phyloP scores from a whole-genome alignment of 176 grass and related monocot species.

The Elaeis guineensis region DNA sequence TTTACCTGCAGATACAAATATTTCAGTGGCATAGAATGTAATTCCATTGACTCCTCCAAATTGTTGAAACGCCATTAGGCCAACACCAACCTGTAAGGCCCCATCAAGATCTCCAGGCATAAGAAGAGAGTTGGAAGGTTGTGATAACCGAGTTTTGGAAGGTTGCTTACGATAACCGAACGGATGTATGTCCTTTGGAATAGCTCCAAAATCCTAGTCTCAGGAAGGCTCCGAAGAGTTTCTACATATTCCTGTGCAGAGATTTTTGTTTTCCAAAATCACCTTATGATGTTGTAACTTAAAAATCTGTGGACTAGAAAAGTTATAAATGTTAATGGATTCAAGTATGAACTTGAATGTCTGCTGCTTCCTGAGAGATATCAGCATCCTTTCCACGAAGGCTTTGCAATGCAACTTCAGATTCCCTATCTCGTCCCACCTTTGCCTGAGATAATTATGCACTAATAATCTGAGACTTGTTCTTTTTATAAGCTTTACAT shows the following conservation, averaged over 20 bases:
- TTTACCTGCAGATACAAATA: conserved; percentile 61
- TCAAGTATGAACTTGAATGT: conserved; percentile 29
- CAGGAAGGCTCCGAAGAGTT: conserved; percentile 28
- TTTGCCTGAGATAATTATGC: conserved; percentile 30
- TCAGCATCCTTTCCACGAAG: conserved; percentile 39
- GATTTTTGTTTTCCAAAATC: not conserved
- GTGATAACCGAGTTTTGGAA: no score
- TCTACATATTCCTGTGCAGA: conserved; percentile 36
- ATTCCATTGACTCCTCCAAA: conserved; percentile 61
- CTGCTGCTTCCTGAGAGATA: conserved; percentile 32
- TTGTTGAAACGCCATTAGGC: conserved; percentile 67
- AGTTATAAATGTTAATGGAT: not conserved
- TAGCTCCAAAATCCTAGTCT: conserved; percentile 40
- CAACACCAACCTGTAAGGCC: conserved; percentile 26
- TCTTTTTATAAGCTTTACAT: no score
- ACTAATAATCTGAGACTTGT: no score
- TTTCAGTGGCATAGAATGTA: conserved; percentile 53
- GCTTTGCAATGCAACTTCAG: conserved; percentile 28
- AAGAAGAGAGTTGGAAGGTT: no score
- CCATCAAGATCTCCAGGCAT: no score
- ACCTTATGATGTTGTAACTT: no score
- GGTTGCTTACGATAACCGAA: conserved; percentile 28
- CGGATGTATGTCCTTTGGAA: conserved; percentile 35
- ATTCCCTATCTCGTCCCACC: conserved; percentile 38
- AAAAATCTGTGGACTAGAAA: no score